These are phyloP conservation scores for Clausena lansium DNA, from an alignment of 345 rosid species.

Conservation along the genomic window DNA sequence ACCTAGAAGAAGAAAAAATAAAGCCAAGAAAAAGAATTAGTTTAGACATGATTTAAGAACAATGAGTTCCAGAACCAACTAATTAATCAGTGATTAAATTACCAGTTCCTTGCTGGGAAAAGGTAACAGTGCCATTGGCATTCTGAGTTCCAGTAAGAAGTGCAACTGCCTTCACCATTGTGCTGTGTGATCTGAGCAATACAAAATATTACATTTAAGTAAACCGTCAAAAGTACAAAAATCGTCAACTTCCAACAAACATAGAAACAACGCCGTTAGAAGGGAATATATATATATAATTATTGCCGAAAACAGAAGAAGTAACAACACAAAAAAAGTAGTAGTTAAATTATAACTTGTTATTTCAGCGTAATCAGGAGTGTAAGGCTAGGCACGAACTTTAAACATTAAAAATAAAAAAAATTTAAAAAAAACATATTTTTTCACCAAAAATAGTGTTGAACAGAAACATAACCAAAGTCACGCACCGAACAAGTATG, in stretches of 20 bases:
- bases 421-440: too few species aligned
- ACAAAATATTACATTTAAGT: conserved; percentile 2
- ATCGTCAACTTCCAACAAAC: neutral
- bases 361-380: too few species aligned
- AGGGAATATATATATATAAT: too few species aligned
- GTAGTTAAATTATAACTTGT: neutral
- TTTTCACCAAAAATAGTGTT: neutral
- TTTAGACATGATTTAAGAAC: too few species aligned
- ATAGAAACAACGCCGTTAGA: neutral
- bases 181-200: conserved; percentile 65
- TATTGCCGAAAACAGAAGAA: neutral
- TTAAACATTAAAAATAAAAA: neutral
- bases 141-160: conserved; percentile 70
- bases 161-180: conserved; percentile 85
- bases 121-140: conserved; percentile 71
- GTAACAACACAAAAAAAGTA: neutral
- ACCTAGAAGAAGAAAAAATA: too few species aligned
- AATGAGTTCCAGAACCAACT: too few species aligned
- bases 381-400: neutral
- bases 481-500: too few species aligned
- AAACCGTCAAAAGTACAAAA: neutral
- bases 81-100: neutral
- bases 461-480: too few species aligned
- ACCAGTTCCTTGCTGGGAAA: conserved; percentile 86
- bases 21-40: too few species aligned